phyloP scores from a whole-genome alignment of 1,284 basidiomycete genomes.

The Moniliophthora roreri region DNA sequence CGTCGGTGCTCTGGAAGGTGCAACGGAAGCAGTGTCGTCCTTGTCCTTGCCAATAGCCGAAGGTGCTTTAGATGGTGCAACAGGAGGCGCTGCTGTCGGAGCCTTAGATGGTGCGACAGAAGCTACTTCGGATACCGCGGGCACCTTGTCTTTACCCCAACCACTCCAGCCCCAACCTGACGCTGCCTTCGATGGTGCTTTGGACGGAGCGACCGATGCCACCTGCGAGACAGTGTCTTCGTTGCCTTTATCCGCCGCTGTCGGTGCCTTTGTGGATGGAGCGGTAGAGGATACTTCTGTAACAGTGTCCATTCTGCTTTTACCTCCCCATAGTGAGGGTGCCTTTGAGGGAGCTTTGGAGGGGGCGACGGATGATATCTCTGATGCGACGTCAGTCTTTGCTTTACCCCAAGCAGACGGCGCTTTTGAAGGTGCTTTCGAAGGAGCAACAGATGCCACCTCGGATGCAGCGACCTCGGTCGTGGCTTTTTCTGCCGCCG shows the following conservation, averaged over 20 bases:
- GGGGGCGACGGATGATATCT: not conserved
- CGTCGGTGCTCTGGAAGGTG: not conserved
- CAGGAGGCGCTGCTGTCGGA: not conserved
- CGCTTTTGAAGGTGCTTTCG: not conserved
- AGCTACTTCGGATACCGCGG: not conserved
- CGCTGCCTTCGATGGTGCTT: no score
- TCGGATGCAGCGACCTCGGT: not conserved
- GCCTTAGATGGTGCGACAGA: not conserved
- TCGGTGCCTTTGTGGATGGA: not conserved
- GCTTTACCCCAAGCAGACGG: no score
- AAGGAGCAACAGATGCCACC: not conserved
- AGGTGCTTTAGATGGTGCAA: no score
- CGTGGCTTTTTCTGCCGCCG: not conserved
- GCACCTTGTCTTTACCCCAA: no score
- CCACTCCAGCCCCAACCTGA: no score
- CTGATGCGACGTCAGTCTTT: not conserved
- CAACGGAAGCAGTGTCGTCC: no score
- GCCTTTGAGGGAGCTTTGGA: not conserved
- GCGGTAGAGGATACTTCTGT: not conserved
- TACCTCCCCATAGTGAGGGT: no score
- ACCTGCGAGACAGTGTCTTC: not conserved
- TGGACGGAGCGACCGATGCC: no score
- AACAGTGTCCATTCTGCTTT: no score
- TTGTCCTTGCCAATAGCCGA: no score
- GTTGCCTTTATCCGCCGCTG: not conserved